Evolutionary conservation across 1,284 basidiomycete species (phyloP), one percentile per base, ranked within the genome.

Genomic region (Butyriboletus appendiculatus): DNA sequence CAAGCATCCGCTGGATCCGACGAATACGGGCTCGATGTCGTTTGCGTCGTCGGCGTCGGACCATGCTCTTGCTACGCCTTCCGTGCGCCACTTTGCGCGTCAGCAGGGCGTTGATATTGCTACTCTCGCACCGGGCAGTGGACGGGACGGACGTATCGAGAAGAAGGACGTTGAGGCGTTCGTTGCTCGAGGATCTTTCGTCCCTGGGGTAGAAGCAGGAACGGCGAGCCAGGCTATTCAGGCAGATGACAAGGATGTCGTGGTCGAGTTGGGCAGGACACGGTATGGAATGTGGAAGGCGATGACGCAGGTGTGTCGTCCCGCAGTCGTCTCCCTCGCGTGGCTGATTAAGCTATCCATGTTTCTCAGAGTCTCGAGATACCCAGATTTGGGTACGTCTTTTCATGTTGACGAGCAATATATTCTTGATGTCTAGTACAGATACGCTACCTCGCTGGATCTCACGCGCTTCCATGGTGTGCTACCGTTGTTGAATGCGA

Each of bases 241-340:
- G 35, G 42, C 57, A 39, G 59, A 59, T 15, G 46, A 51, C 26
- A 45, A 59, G 30, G 59, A 86, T 43, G 73, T 79, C 12, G 75
- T 85, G 2, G 81, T 93, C 4, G 88, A 91, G 54, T 77, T 94
- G 49, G 88, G 88, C 16, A 77, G 91, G 60, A 94, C 90, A 10
- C 77, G 92, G 53, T 84, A 86, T 67, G 85, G 84, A 37, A 94
- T 94, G 92, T 94, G 84, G 83, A 90, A 90, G 62, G 90, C 89
- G 1, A 93, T 94, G 90, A 81, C 79, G 20, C 88, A 87, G 80
- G 89, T 85, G 49, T 11, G 69, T 47, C 4, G 0, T 62, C 35
- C 35, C 0, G 18, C 26, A 32, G 8, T 39, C 11, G 33, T 47
- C 18, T 30, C 24, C 15, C 2, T 28, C 3, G 16, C 11, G 0